Base-by-base conservation (phyloP, 352 stramenopile species). In the Phytophthora tentaculata region DNA sequence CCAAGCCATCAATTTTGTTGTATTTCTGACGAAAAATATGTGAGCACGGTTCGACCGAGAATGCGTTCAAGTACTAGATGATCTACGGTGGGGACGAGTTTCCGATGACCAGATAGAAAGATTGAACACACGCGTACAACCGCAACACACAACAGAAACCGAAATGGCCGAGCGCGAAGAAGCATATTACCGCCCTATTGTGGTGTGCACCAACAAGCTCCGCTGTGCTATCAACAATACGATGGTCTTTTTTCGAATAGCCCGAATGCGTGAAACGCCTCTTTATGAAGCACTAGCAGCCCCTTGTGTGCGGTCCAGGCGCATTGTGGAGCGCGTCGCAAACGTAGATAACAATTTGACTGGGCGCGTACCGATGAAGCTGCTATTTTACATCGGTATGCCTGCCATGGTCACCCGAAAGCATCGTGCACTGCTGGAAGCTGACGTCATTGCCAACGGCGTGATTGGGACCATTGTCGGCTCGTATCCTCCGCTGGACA, bases 381-480 rank as follows among this genome's bases (percentile, higher is more conserved):
- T 71, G 0, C 10, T 62, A 0, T 74, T 74, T 14, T 67, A 45
- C 37, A 54, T 74, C 5, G 56, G 61, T 0, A 71, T 71, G 56
- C 61, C 67, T 0, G 41, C 61, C 0, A 75, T 64, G 51, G 3
- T 61, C 1, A 71, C 56, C 0, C 19, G 62, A 4, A 74, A 71
- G 22, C 61, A 74, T 6, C 56, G 56, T 2, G 0, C 14, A 0
- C 20, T 70, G 0, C 2, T 64, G 0, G 43, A 55, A 2, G 41
- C 61, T 5, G 35, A 60, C 10, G n/a, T 70, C 1, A 66, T 69
- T 19, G 52, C 67, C 0, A 71, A 71, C 43, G 67, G 67, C 0
- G 53, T 65, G 0, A 39, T 62, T 3, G 67, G 67, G 0, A 67
- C 26, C 0, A 59, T 75, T 19, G 56, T 63, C 0, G 61, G 67